Evolutionary conservation across 2,329 filamentous ascomycete species (phyloP), one percentile per base, ranked within the genome.

Genomic region (Metarhizium brunneum): DNA sequence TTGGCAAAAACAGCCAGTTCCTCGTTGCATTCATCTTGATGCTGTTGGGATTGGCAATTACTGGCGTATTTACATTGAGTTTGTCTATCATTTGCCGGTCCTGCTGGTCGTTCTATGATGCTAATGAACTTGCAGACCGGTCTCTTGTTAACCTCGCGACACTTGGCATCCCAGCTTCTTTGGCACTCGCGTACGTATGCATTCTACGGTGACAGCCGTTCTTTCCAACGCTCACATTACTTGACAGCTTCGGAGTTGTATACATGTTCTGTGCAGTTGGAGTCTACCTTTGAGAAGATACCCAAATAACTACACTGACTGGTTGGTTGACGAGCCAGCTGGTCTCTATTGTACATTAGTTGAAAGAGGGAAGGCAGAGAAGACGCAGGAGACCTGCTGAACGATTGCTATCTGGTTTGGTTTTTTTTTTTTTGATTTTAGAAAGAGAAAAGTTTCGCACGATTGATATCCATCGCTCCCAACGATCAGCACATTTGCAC

Each of bases 191-290:
- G 92, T 97, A 85, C 67, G 89, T 75, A 43, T 43, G 36, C 43
- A 30, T 16, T 13, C 25, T 18, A 14, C 42, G 11, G 14, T 48
- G 7, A n/a, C 13, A 6, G 20, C 6, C 10, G 3, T 30, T 32
- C 25, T 48, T 38, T 38, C n/a, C 14, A 6, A 38, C 7, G 2
- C 25, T 45, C 3, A 38, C 29, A 64, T 30, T 13, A 35, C 2
- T n/a, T 32, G 29, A 11, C 67, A 96, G 92, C 52, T 88, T 96
- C 72, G 94, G 94, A 64, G 87, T 92, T 52, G 91, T 99, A 49
- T 96, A 94, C 76, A 96, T 96, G 87, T 97, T 99, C 75, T 99
- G 94, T 75, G 94, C 92, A 58, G 94, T 94, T 70, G 94, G 94
- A 71, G 94, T 99, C 69, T 97, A 99, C 85, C 90, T 99, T 72